Evolutionary conservation across 179 eudicot genomes (phyloP), one percentile per base, ranked within the genome.

Genomic region (Camellia oleifera): DNA sequence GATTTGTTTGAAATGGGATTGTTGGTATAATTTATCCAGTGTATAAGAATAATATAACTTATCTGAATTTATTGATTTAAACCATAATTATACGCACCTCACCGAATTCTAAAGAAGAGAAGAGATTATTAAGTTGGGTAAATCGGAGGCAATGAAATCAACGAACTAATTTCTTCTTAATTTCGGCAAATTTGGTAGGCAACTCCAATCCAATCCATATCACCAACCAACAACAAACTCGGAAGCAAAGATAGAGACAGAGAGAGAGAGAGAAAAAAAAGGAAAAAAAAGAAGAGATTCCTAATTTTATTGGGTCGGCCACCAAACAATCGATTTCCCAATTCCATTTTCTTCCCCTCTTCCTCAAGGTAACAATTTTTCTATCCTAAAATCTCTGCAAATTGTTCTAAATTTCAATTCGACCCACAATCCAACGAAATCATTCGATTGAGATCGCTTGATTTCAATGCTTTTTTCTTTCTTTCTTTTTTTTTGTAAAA

Each of bases 281-380:
- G 6, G 4, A 62, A 14, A 69, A 50, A 78, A 56, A 40, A 40
- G 17, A 53, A 72, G 52, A 23, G 9, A 54, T 45, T 11, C 61
- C 56, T 11, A 11, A 54, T 80, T 12, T 79, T 76, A 52, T 58
- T 80, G 57, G 82, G 81, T 77, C 44, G 67, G 40, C 77, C 77
- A 67, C 45, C 85, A 71, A 76, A 62, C 58, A 61, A 80, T 72
- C 82, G 77, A 76, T 83, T 75, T 75, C 1, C 32, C 74, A 7
- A 53, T 46, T 46, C 73, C 61, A 46, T 62, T 67, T 44, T 46
- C 69, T 64, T 64, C 69, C 13, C 61, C 3, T 57, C 17, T 57
- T 64, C 69, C 7, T 23, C 69, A 13, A 64, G 69, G 69, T 64
- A 64, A 1, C 32, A 32, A 32, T 32, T 32, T 20, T 6, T 8